Evolutionary conservation across 257 asterid genomes (phyloP).

Genomic region (Lycium barbarum): DNA sequence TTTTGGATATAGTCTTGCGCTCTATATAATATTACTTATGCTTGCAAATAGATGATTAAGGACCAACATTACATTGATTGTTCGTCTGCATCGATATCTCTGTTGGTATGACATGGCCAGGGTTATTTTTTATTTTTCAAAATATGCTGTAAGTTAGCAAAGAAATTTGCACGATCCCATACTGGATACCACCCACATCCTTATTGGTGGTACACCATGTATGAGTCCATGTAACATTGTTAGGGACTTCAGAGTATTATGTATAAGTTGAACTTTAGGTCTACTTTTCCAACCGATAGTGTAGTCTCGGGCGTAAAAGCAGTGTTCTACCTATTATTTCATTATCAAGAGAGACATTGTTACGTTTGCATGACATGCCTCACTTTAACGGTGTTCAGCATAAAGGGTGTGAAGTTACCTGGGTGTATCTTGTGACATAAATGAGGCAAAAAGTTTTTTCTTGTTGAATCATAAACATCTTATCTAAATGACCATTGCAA

Average conservation of each 20-base stretch:
- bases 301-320: not conserved
- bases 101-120: not conserved
- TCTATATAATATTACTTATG: not conserved
- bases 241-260: constrained; percentile 19
- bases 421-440: constrained; percentile 23
- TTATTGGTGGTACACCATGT: not conserved
- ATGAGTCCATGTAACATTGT: not conserved
- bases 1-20: constrained; percentile 8
- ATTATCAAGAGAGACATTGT: not conserved
- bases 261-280: not conserved
- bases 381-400: not conserved
- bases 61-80: not conserved
- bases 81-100: not conserved
- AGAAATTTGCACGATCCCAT: not conserved
- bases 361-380: not conserved
- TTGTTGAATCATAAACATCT: constrained; percentile 11
- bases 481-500: constrained; percentile 1
- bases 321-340: not conserved
- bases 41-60: constrained; percentile 6
- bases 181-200: not conserved
- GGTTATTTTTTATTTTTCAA: not conserved
- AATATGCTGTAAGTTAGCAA: not conserved
- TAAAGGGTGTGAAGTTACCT: not conserved
- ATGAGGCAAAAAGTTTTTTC: not conserved
- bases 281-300: not conserved